Base-by-base conservation (phyloP, 2,329 filamentous ascomycete species). In the Exophiala lecanii-corni region DNA sequence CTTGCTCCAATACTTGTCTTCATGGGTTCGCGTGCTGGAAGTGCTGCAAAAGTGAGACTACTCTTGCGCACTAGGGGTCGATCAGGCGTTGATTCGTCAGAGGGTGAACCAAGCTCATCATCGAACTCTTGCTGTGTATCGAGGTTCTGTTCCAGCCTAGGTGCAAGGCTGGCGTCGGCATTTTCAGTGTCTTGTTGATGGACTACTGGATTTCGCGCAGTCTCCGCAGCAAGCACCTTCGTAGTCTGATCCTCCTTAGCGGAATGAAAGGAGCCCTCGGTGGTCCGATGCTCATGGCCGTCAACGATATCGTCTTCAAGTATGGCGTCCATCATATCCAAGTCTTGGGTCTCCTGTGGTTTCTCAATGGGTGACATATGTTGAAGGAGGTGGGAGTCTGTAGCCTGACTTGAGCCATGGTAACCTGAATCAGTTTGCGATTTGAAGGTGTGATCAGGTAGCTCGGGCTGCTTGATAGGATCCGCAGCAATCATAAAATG, bases 21-120 rank as follows among this genome's bases (percentile, higher is more conserved):
- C 39, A 97, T 71, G 25, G 91, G 91, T 59, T 97, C 91, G 49
- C 92, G 79, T 2, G 91, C 89, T 20, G 92, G 92, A 9, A 98
- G 73, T 13, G 92, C 88, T 26, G 92, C 88, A 67, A 98, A 97
- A 46, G 86, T 94, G 47, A 98, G 75, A 62, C 91, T 97, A 66
- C 89, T 95, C 72, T 97, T 97, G 47, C 91, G 82, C 54, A 94
- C 77, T 20, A 86, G 72, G 2, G 84, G 84, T 54, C 86, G 58
- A 39, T 66, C 68, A 5, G 70, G 70, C 12, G 67, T 71, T 20
- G 68, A 71, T 5, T 59, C 63, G 45, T 71, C 68, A 2, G 70
- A 73, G 13, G 70, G 68, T 13, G 69, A 71, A 31, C 64, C 68
- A 19, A 71, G 66, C 37, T 71, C 69, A 45, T 72, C 69, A 36